Evolutionary conservation across 148 eudicot genomes (phyloP).

Genomic region (Persicaria tinctoria): DNA sequence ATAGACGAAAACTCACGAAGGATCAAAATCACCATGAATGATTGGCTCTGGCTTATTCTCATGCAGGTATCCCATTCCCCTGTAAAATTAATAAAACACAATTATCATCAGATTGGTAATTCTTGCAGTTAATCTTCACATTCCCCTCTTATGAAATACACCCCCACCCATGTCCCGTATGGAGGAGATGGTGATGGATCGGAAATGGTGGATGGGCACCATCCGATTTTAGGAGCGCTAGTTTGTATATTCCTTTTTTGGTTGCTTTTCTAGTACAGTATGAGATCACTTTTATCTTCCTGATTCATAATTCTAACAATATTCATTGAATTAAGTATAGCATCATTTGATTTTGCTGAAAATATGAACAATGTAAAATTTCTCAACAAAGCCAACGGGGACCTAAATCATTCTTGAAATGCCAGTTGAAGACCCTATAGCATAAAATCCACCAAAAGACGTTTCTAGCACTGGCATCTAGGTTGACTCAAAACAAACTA

Average conservation of each 20-base stretch:
- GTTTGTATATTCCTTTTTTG: no score
- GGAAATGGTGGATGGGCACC: no score
- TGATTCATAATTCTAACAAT: not conserved
- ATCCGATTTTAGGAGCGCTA: no score
- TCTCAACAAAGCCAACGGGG: not conserved
- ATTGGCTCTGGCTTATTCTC: constrained; percentile 92
- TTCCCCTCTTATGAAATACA: not conserved
- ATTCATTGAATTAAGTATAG: not conserved
- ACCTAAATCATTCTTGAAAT: not conserved
- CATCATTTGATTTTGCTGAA: no score
- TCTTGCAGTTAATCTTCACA: not conserved
- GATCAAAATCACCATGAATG: constrained; percentile 78
- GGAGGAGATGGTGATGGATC: no score
- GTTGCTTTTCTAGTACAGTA: no score
- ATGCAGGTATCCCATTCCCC: constrained; percentile 96
- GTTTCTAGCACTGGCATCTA: not conserved
- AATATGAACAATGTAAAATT: no score
- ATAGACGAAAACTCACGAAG: constrained; percentile 54
- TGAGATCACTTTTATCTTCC: no score
- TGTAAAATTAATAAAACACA: constrained; percentile 25
- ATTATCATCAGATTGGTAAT: not conserved
- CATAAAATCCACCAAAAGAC: not conserved
- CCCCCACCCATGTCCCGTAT: no score
- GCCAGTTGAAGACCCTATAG: not conserved
- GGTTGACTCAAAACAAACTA: not conserved